A percentile compares a stretch with the other conserved stretches of the same genome.
These are phyloP conservation scores for Fusarium ramigenum DNA, from an alignment of 2,329 filamentous ascomycete species.

Conservation along the genomic window DNA sequence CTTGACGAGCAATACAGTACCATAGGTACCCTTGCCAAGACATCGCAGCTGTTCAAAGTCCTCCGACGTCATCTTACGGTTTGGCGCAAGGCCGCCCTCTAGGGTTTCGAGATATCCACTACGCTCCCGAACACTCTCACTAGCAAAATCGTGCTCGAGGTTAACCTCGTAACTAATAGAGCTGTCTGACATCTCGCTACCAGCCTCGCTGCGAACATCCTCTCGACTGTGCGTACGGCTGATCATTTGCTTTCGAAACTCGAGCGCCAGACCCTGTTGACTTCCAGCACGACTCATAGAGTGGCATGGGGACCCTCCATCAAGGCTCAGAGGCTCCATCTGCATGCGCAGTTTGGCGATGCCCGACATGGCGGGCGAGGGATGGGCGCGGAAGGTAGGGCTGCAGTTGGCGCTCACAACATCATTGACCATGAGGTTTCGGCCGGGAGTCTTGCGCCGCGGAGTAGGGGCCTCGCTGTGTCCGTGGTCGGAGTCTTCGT, in stretches of 20 bases:
- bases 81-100: constrained; percentile 64
- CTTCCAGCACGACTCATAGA: constrained; percentile 65
- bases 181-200: constrained; percentile 71
- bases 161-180: constrained; percentile 85
- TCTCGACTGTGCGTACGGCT: constrained; percentile 65
- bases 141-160: constrained; percentile 86
- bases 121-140: constrained; percentile 64
- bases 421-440: constrained; percentile 61
- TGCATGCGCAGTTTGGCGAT: constrained; percentile 86
- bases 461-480: constrained; percentile 53
- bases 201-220: constrained; percentile 61
- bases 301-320: constrained; percentile 62
- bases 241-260: constrained; percentile 65
- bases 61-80: constrained; percentile 87
- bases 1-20: constrained; percentile 92
- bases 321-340: constrained; percentile 79
- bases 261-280: constrained; percentile 42
- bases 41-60: constrained; percentile 93
- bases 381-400: constrained; percentile 63
- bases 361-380: constrained; percentile 70
- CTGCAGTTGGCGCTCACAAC: constrained; percentile 72
- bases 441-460: constrained; percentile 49
- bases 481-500: constrained; percentile 66
- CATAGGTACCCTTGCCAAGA: constrained; percentile 95
- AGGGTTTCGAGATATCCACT: constrained; percentile 55